Evolutionary conservation across 768 basidiomycete species (phyloP).

Genomic region (Boletus speciosus): DNA sequence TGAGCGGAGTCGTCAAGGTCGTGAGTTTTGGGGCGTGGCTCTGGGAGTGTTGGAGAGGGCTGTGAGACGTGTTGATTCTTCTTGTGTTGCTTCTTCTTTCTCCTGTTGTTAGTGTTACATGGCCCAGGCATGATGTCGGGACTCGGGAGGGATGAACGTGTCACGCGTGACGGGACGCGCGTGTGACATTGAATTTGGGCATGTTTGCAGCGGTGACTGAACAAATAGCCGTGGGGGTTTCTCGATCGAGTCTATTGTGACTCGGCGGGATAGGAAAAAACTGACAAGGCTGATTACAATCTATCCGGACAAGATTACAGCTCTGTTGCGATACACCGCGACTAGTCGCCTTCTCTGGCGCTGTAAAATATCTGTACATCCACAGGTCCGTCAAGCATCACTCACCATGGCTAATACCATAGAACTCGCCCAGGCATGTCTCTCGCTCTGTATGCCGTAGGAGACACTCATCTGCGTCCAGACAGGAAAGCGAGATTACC

Average conservation of each 20-base stretch:
- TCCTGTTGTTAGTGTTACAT: constrained; percentile 42
- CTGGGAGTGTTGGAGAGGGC: not conserved
- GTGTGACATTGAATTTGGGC: constrained; percentile 25
- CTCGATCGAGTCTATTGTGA: constrained; percentile 13
- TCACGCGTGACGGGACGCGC: constrained; percentile 33
- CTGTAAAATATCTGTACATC: constrained; percentile 29
- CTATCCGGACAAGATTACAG: constrained; percentile 24
- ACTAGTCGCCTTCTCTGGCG: constrained; percentile 28
- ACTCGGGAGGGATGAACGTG: constrained; percentile 11
- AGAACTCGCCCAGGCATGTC: constrained; percentile 56
- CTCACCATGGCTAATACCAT: constrained; percentile 57
- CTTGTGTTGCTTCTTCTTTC: constrained; percentile 39
- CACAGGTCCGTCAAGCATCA: constrained; percentile 14
- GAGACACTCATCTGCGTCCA: constrained; percentile 32
- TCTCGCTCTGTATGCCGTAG: not conserved
- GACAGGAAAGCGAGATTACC: constrained; percentile 91
- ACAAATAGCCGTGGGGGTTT: constrained; percentile 6
- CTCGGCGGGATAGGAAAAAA: constrained; percentile 20
- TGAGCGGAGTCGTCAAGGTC: constrained; percentile 3
- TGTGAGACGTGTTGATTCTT: constrained; percentile 5
- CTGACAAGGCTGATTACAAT: constrained; percentile 21
- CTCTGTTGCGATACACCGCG: constrained; percentile 19
- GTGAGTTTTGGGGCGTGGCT: not conserved
- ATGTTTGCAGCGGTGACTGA: constrained; percentile 14
- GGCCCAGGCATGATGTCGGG: constrained; percentile 55